A percentile compares a stretch with the other conserved stretches of the same genome.
These are phyloP conservation scores for Rhizopus delemar DNA, from an alignment of 371 early-diverging fungal genomes.

Conservation along the genomic window DNA sequence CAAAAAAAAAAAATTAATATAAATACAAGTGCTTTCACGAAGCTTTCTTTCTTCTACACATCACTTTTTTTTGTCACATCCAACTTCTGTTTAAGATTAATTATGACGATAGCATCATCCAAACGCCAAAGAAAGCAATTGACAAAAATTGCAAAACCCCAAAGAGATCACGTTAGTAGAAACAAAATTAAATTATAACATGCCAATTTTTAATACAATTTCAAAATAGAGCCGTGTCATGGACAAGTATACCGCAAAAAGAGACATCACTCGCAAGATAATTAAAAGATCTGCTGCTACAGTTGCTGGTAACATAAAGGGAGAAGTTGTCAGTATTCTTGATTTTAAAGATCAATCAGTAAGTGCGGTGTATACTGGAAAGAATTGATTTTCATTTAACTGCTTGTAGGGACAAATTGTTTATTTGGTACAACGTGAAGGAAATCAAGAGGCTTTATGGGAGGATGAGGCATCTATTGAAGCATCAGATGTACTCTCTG, in stretches of 20 bases:
- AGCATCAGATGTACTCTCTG: conserved; percentile 2
- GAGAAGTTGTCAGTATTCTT: neutral
- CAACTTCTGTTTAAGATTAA: too few species aligned
- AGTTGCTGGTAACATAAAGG: neutral
- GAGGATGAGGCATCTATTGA: conserved; percentile 13
- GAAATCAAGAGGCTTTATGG: conserved; percentile 4
- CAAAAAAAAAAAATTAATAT: neutral
- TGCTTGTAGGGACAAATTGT: conserved; percentile 6
- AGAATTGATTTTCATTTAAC: neutral
- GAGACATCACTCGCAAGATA: neutral
- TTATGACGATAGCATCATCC: too few species aligned
- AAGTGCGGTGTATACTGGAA: conserved; percentile 5
- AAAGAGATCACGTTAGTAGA: neutral
- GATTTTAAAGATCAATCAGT: conserved; percentile 10
- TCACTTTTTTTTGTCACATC: too few species aligned
- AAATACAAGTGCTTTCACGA: neutral
- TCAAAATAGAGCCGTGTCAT: neutral
- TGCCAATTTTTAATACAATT: neutral
- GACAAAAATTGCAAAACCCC: too few species aligned
- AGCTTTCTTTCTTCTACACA: too few species aligned
- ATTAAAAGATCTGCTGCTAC: neutral
- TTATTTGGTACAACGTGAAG: conserved; percentile 22
- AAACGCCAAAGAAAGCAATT: too few species aligned
- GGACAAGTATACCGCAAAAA: neutral
- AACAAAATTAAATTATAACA: neutral